Percentiles rank a stretch among this genome's conserved stretches.
Evolutionary conservation across 2,329 filamentous ascomycete genomes (phyloP).

Genomic region (Penicillium sp.): DNA sequence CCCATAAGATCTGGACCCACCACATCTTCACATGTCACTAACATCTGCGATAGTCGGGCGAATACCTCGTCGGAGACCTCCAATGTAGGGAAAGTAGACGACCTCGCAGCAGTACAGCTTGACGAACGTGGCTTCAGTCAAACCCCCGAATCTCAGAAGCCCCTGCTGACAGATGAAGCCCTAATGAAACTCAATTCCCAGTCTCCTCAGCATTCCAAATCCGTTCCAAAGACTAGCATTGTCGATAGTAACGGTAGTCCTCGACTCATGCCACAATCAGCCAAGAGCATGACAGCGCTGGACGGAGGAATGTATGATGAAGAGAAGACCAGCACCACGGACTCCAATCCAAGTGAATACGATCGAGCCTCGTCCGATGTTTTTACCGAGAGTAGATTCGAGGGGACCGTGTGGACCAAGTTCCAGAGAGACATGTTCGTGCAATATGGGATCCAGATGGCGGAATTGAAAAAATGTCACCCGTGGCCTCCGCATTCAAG

Average conservation of each 20-base stretch:
- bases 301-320: neutral
- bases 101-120: neutral
- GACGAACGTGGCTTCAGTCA: neutral
- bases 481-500: neutral
- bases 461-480: neutral
- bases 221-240: conserved; percentile 20
- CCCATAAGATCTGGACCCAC: neutral
- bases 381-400: conserved; percentile 2
- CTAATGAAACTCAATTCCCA: neutral
- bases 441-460: conserved; percentile 21
- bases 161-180: conserved; percentile 11
- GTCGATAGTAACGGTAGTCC: conserved; percentile 43
- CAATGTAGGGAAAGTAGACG: neutral
- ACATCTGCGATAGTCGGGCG: neutral
- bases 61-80: conserved; percentile 7
- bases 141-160: conserved; percentile 22
- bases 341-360: conserved; percentile 13
- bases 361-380: conserved; percentile 3
- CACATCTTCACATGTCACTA: neutral
- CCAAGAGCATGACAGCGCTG: neutral
- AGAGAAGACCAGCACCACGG: neutral
- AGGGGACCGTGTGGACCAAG: conserved; percentile 15
- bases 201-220: neutral
- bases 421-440: conserved; percentile 24
- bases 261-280: conserved; percentile 17